phyloP scores from a whole-genome alignment of 768 basidiomycete genomes.

The Boletus tomentosulus region DNA sequence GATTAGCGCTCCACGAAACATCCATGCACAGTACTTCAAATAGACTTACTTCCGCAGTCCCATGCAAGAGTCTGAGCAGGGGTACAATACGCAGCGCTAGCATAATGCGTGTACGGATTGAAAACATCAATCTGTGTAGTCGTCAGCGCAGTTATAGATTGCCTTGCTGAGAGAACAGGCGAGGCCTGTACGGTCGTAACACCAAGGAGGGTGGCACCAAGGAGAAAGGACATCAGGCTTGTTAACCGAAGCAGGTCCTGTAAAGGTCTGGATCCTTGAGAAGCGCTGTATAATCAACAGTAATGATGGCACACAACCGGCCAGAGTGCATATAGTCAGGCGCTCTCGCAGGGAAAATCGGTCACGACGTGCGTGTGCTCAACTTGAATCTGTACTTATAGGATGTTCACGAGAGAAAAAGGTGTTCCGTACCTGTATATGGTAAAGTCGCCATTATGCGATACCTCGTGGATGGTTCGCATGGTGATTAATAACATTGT shows the following conservation, averaged over 20 bases:
- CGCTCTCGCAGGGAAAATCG: too few relatives aligned
- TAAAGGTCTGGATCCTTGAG: neutral
- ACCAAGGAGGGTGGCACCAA: constrained; percentile 14
- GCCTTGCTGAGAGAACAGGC: constrained; percentile 30
- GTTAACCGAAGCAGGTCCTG: neutral
- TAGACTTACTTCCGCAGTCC: constrained; percentile 49
- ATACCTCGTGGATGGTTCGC: neutral
- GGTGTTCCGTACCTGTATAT: neutral
- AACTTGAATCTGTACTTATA: neutral
- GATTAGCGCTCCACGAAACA: neutral
- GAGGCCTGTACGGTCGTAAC: constrained; percentile 11
- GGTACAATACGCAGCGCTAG: constrained; percentile 48
- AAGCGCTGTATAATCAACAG: too few relatives aligned
- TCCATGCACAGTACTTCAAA: too few relatives aligned
- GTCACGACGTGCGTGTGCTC: too few relatives aligned
- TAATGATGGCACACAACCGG: too few relatives aligned
- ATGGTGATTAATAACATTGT: too few relatives aligned
- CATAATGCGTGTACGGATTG: constrained; percentile 47
- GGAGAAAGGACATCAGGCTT: constrained; percentile 15
- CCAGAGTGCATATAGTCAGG: constrained; percentile 6
- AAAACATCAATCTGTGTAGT: constrained; percentile 40
- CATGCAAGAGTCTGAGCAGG: constrained; percentile 42
- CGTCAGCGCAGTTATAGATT: constrained; percentile 38
- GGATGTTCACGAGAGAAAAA: neutral
- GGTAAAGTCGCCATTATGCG: neutral